Evolutionary conservation across 768 basidiomycete species (phyloP), one percentile per base, ranked within the genome.

Genomic region (Leucosporidium scottii): DNA sequence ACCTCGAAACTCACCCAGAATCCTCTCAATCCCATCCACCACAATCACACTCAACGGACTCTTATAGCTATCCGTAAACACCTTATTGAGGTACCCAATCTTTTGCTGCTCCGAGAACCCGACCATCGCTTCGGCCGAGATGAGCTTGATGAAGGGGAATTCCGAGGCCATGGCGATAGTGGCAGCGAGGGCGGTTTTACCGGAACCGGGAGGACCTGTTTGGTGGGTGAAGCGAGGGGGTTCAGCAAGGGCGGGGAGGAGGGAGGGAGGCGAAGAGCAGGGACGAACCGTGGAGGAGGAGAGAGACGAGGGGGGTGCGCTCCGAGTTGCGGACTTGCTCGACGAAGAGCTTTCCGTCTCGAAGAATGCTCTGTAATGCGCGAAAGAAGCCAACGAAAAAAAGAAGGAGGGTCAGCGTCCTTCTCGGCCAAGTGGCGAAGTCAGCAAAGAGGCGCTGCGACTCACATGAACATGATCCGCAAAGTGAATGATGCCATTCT

Each of bases 141-240:
- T 86, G 49, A 99, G 83, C 78, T 99, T 98, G 82, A 99, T 94
- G 82, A 99, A 99, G 0, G 96, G 96, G 79, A 87, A 99, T 71
- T 87, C 82, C n/a, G 94, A 97, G 30, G 85, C 84, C 79, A 91
- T 87, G 3, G 94, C 96, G 64, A 98, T 94, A 7, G 90, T 89
- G 9, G 92, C 94, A 3, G 89, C 94, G 55, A 98, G 80, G 0
- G 94, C 94, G 0, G 94, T 93, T 81, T 98, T 98, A 23, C 96
- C 96, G 13, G 91, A 85, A 5, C 91, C 90, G 25, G 93, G 84
- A 0, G 89, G 87, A 7, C 94, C 80, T 81, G 67, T 31, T n/a
- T n/a, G n/a, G n/a, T n/a, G n/a, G n/a, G 51, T 60, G 18, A 44
- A 23, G 21, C 12, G 0, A 63, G 34, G 25, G 47, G 13, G 54